Evolutionary conservation across 1,284 basidiomycete species (phyloP).

Genomic region (Tremellales sp.): DNA sequence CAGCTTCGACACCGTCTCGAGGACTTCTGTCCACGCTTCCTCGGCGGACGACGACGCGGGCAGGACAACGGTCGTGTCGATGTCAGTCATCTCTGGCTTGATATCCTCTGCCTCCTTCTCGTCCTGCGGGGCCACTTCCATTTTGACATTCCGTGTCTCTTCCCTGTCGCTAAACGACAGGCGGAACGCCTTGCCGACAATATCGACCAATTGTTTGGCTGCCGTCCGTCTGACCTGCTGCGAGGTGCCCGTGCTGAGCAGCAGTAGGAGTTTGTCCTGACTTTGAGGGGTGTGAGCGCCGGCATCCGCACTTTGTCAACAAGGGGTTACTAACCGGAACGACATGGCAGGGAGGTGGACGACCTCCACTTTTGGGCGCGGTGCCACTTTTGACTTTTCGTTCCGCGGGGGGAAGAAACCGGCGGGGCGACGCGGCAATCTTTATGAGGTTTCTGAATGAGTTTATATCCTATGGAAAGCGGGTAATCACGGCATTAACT

Average conservation of each 20-base stretch:
- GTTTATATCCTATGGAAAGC: too few species aligned
- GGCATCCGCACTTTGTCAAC: not conserved
- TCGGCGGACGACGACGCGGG: conserved; percentile 22
- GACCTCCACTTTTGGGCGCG: conserved; percentile 19
- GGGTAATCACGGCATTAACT: too few species aligned
- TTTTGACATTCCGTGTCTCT: conserved; percentile 8
- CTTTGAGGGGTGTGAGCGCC: conserved; percentile 14
- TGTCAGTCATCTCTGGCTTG: conserved; percentile 5
- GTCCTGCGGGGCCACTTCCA: conserved; percentile 6
- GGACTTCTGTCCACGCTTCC: conserved; percentile 46
- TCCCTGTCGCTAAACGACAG: conserved; percentile 13
- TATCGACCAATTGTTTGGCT: conserved; percentile 46
- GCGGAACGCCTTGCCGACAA: conserved; percentile 40
- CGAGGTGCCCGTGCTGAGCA: conserved; percentile 49
- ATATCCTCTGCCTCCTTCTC: conserved; percentile 5
- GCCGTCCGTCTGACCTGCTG: conserved; percentile 45
- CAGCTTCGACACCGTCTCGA: conserved; percentile 43
- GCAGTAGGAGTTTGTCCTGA: conserved; percentile 47
- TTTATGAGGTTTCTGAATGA: too few species aligned
- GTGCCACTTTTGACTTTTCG: too few species aligned
- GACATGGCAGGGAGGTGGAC: conserved; percentile 15
- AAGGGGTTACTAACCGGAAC: conserved; percentile 11
- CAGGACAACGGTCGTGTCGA: conserved; percentile 10
- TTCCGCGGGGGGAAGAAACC: too few species aligned
- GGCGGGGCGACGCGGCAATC: too few species aligned